Evolutionary conservation across 805 yeast species (phyloP), one percentile per base, ranked within the genome.

Genomic region (Myxozyma monticola): DNA sequence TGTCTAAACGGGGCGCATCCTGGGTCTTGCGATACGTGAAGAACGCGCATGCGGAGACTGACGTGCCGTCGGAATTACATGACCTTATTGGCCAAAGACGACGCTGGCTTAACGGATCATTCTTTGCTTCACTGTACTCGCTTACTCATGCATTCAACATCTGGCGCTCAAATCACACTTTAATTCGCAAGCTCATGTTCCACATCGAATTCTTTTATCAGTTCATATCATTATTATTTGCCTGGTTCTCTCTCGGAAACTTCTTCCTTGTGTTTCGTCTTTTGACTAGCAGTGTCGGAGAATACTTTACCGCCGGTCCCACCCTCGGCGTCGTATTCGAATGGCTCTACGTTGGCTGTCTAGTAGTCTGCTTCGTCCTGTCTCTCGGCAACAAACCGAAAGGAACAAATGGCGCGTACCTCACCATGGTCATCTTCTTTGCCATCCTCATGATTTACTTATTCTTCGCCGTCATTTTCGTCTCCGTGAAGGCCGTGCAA

Each of bases 331-430:
- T 93, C 66, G 70, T 88, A 54, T 81, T 91, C 62, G 77, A 89
- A 46, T 82, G 95, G 66, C 84, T 86, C 17, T 91, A 91, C 63
- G 79, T 85, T 49, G 84, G 84, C 1, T 84, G 90, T 12, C 70
- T 93, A 1, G 83, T 88, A 21, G 75, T 93, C 60, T 83, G 93
- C 10, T 86, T 93, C 63, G 84, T 93, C 59, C 85, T 90, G 31
- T 89, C 97, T 0, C 85, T 93, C 79, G 99, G 99, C 57, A 93
- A 93, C 65, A 78, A 98, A 63, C 99, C 99, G 2, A 98, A 93
- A 62, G 99, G 99, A 7, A 47, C 59, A 12, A 55, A 42, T 29
- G 82, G 78, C 45, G 69, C 91, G 43, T 93, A 89, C 69, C 75
- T 87, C 62, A 69, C 77, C 0, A 77, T 90, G 29, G 87, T 93